Evolutionary conservation across 2,329 filamentous ascomycete species (phyloP).

Genomic region (Alternaria arbusti): DNA sequence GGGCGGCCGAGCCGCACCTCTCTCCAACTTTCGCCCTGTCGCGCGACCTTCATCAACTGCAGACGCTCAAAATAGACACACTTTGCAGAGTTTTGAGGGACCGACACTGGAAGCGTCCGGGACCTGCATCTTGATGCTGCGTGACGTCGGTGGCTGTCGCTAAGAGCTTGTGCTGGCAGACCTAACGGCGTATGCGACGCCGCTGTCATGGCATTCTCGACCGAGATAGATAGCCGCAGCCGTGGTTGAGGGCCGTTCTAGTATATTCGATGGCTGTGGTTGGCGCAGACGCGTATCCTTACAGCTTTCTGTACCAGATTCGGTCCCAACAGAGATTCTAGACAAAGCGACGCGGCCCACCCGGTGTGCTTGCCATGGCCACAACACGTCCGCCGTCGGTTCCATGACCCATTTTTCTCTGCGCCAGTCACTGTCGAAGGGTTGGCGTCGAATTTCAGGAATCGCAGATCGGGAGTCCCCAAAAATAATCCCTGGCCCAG

Average conservation of each 20-base stretch:
- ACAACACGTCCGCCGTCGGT: constrained; percentile 4
- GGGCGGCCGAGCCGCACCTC: not conserved
- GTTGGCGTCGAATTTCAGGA: constrained; percentile 15
- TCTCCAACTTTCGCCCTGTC: not conserved
- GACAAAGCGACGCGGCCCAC: constrained; percentile 16
- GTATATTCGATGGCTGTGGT: not conserved
- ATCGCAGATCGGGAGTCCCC: constrained; percentile 29
- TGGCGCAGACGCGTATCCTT: constrained; percentile 1
- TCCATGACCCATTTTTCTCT: constrained; percentile 25
- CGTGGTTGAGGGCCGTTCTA: not conserved
- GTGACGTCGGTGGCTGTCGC: constrained; percentile 15
- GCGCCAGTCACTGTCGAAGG: constrained; percentile 15
- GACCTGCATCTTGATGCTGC: constrained; percentile 12
- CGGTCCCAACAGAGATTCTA: constrained; percentile 24
- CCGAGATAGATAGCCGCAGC: not conserved
- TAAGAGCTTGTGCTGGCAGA: not conserved
- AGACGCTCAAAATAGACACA: not conserved
- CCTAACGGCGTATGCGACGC: constrained; percentile 1
- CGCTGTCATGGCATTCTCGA: not conserved
- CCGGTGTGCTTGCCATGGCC: constrained; percentile 13
- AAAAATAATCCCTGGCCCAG: constrained; percentile 22
- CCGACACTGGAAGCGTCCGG: not conserved
- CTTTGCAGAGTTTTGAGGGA: not conserved
- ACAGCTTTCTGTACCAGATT: constrained; percentile 2
- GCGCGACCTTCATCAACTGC: not conserved